Base-by-base conservation (phyloP, 106 monocot species). In the Acorus calamus region DNA sequence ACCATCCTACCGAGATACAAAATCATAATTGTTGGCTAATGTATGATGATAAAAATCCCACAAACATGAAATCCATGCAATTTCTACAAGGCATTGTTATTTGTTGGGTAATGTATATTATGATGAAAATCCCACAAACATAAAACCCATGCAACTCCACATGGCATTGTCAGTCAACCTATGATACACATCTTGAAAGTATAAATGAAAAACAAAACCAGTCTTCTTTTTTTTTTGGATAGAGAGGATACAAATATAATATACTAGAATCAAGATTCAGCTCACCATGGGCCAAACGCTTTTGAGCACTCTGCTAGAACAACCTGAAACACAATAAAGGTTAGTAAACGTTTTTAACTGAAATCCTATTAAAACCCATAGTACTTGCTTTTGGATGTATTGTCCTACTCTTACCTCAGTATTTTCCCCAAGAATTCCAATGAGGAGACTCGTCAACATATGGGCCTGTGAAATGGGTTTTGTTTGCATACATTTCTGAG, bases 211-310 rank as follows among this genome's bases (percentile, higher is more conserved):
- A n/a, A n/a, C n/a, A n/a, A n/a, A n/a, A n/a, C n/a, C n/a, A n/a
- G n/a, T n/a, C n/a, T n/a, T n/a, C n/a, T 28, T 1, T 28, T 28
- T 28, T 28, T 28, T 28, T 28, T 28, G 28, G 28, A 28, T 0
- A 28, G 28, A 28, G 28, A 52, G 8, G 3, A 55, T 11, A 56
- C 2, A 62, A 3, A 56, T 63, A 68, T 45, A 42, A 66, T 56
- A 28, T 28, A 28, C 28, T 28, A 28, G 0, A 28, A 28, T 0
- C 0, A 28, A 28, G 28, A 28, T 28, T 28, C 0, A 65, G 13
- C 80, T 83, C 68, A 96, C 96, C 96, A 96, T 51, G 96, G 79
- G 10, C 91, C 96, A 83, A 87, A 96, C 62, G 75, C 64, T 65
- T 80, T 96, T 50, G 80, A 80, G 76, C 87, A 91, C 70, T 96